Conservation (phyloP, 2,329 filamentous ascomycete species). For the Phaeosphaeria sp. region DNA sequence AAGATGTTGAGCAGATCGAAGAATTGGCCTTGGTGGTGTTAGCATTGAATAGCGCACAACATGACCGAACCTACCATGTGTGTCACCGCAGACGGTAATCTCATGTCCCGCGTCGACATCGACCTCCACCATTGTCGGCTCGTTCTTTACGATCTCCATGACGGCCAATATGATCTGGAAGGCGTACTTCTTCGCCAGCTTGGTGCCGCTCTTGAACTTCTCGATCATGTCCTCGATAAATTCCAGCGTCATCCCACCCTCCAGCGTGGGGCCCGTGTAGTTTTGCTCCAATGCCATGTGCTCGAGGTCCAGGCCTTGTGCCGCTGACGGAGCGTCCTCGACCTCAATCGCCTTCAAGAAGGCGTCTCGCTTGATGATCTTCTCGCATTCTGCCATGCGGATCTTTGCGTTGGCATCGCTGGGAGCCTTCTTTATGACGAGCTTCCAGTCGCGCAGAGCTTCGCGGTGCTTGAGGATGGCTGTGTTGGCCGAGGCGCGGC, state of each 20-base stretch:
- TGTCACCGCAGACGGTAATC: constrained; percentile 96
- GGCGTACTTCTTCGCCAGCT: constrained; percentile 93
- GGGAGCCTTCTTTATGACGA: constrained; percentile 86
- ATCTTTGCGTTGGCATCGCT: constrained; percentile 88
- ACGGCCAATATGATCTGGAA: constrained; percentile 94
- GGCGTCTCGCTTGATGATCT: constrained; percentile 87
- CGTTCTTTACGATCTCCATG: constrained; percentile 86
- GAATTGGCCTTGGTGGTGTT: constrained; percentile 77
- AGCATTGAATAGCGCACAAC: constrained; percentile 9
- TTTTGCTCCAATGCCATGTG: constrained; percentile 80
- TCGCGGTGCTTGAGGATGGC: constrained; percentile 89
- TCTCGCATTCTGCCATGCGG: constrained; percentile 92
- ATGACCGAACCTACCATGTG: constrained; percentile 71
- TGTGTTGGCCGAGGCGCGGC: constrained; percentile 87
- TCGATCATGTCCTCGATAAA: constrained; percentile 98
- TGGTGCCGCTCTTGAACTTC: constrained; percentile 88
- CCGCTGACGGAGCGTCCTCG: constrained; percentile 87
- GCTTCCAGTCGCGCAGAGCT: constrained; percentile 89
- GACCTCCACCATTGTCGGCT: constrained; percentile 96
- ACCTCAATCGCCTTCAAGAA: constrained; percentile 97
- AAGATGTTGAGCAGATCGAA: constrained; percentile 98
- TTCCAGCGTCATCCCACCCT: constrained; percentile 88
- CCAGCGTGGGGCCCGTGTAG: constrained; percentile 85
- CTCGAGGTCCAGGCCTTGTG: constrained; percentile 87
- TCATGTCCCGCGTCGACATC: constrained; percentile 77